Base-by-base conservation (phyloP, 192 early-diverging fungal genomes). In the Coemansia furcata region DNA sequence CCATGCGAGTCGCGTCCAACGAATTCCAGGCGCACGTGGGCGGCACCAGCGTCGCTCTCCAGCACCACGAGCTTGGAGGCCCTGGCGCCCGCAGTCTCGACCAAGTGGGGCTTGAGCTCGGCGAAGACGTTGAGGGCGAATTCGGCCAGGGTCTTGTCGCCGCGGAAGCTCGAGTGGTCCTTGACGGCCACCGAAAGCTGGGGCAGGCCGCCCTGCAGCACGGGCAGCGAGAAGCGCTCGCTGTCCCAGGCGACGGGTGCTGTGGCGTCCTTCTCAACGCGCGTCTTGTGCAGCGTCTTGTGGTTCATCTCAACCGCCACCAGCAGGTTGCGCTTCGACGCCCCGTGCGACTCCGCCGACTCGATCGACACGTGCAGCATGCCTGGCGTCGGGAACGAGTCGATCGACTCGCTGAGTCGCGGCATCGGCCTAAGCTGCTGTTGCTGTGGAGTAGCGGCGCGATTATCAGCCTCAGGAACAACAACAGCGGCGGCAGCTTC, bases 141-240 rank as follows among this genome's bases (percentile, higher is more conserved):
- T 60, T 68, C 71, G 32, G 68, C 74, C 46, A 82, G 17, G 11
- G 60, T 59, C 74, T 77, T 82, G 65, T 82, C 79, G 58, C 79
- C 65, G 49, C 74, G 79, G 74, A 82, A 82, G 59, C 74, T 82
- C 57, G 74, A 73, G 50, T 82, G 79, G 59, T 82, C 79, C 66
- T 82, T 82, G 7, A 76, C 64, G 1, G 68, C 65, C 14, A 77
- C 67, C 5, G 40, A 55, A 6, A 82, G 38, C 54, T 58, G 44
- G 0, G 79, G 79, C 40, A 63, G 47, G 17, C 79, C 65, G 58
- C 79, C 79, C 61, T 77, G 74, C 12, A 82, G 43, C 19, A 82
- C 79, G 0, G 79, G 79, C n/a, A 82, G 52, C 30, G 40, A 57
- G 23, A 77, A 67, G 4, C 70, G 69, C 71, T 82, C 73, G 54